These are phyloP conservation scores for Penicillium freii DNA, from an alignment of 2,329 filamentous ascomycete species.

Conservation along the genomic window DNA sequence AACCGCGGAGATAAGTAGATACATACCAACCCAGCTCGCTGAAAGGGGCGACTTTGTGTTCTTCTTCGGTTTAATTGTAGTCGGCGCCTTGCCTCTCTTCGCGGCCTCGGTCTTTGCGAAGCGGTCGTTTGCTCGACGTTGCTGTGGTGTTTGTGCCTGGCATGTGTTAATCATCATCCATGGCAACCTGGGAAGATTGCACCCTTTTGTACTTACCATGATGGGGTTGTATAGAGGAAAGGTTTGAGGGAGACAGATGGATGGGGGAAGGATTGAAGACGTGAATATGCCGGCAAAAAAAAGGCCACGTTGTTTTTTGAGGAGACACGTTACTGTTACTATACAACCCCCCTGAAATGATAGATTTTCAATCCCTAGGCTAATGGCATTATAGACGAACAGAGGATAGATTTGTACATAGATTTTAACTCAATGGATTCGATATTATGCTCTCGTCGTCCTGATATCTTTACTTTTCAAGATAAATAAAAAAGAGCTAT, in stretches of 20 bases:
- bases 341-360: not conserved
- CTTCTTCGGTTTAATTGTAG: slow-evolving; percentile 48
- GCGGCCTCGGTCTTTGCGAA: slow-evolving; percentile 59
- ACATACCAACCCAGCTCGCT: slow-evolving; percentile 60
- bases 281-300: slow-evolving; percentile 11
- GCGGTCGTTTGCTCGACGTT: slow-evolving; percentile 62
- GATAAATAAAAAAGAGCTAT: not conserved
- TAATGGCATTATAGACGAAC: no score
- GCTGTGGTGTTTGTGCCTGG: slow-evolving; percentile 64
- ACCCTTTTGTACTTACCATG: not conserved
- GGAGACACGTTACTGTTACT: not conserved
- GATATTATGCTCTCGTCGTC: not conserved
- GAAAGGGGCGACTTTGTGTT: slow-evolving; percentile 55
- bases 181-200: no score
- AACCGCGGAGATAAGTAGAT: not conserved
- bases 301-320: slow-evolving; percentile 16
- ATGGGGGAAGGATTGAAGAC: not conserved
- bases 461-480: no score
- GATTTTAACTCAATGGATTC: not conserved
- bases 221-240: not conserved
- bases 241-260: not conserved
- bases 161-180: not conserved
- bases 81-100: slow-evolving; percentile 57
- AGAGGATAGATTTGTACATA: not conserved
- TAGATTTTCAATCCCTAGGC: not conserved